These are phyloP conservation scores for Boletus reticulatus DNA, from an alignment of 768 basidiomycete species.

Conservation along the genomic window DNA sequence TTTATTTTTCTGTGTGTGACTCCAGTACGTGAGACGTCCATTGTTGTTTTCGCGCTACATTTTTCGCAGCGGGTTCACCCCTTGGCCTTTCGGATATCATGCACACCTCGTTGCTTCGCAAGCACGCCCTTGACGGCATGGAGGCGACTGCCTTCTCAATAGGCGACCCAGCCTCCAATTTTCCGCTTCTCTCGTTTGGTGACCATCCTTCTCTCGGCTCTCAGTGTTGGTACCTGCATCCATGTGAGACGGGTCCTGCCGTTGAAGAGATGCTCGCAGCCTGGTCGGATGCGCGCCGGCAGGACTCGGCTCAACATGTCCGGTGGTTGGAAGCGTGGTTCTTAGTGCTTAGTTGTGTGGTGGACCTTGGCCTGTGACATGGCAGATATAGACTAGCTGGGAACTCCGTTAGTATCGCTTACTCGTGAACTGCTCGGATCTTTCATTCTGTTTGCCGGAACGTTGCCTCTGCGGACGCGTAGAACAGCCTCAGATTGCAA, in stretches of 20 bases:
- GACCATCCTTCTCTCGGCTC: constrained; percentile 79
- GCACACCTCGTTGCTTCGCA: constrained; percentile 58
- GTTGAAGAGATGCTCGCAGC: constrained; percentile 69
- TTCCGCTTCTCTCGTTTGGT: constrained; percentile 81
- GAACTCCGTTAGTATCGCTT: constrained; percentile 1
- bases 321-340: constrained; percentile 76
- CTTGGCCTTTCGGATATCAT: constrained; percentile 56
- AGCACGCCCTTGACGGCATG: constrained; percentile 40
- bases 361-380: constrained; percentile 44
- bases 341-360: constrained; percentile 63
- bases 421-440: constrained; percentile 3
- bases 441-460: background rate
- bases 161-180: constrained; percentile 46
- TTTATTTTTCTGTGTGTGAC: constrained; percentile 75
- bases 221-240: constrained; percentile 85
- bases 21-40: constrained; percentile 51
- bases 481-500: background rate
- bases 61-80: constrained; percentile 58
- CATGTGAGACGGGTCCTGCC: constrained; percentile 69
- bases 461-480: background rate
- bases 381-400: background rate
- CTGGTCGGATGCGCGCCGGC: constrained; percentile 6
- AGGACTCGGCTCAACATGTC: constrained; percentile 15
- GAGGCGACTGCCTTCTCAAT: constrained; percentile 54
- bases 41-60: constrained; percentile 14